Base-by-base conservation (phyloP, 208 protist species). In the Endotrypanum monterogeii region DNA sequence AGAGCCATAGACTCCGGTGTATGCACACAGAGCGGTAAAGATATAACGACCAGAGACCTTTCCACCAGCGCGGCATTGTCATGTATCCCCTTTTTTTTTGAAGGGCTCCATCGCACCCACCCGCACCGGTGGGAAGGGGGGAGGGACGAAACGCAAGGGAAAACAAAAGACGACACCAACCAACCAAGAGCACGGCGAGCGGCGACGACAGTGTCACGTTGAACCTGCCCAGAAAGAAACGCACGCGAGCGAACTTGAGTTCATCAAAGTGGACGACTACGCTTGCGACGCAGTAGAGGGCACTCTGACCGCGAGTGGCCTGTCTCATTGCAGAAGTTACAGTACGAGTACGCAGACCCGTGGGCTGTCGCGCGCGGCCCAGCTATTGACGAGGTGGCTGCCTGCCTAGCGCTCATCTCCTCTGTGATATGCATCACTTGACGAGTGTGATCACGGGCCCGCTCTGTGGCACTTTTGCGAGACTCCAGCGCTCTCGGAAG, bases 311-410 rank as follows among this genome's bases (percentile, higher is more conserved):
- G 83, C 18, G 77, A 78, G 73, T 97, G 92, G 0, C 90, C 90
- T 35, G 73, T 73, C 20, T 95, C 90, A 56, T 97, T 97, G 69
- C 92, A 97, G 70, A 87, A 97, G 63, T 67, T 88, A 72, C 92
- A 97, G 82, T 93, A 93, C 51, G 83, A 63, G 75, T 93, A 95
- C 37, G 80, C 84, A 30, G 76, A 81, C 9, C 86, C 81, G 66
- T 89, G 84, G 0, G 89, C 89, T 44, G 72, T 78, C 39, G 81
- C 74, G 1, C 69, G 83, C 32, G 71, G 55, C 56, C 52, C 35
- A 41, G 66, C 28, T 30, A 28, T 65, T 46, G 58, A 44, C 18
- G 58, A 44, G 58, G 58, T 37, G 9, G 58, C 14, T 46, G 67
- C 77, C 65, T 67, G 71, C 73, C 83, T 79, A 44, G 74, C 82